These are phyloP conservation scores for Gossypium sturtianum DNA, from an alignment of 345 rosid genomes.

Conservation along the genomic window DNA sequence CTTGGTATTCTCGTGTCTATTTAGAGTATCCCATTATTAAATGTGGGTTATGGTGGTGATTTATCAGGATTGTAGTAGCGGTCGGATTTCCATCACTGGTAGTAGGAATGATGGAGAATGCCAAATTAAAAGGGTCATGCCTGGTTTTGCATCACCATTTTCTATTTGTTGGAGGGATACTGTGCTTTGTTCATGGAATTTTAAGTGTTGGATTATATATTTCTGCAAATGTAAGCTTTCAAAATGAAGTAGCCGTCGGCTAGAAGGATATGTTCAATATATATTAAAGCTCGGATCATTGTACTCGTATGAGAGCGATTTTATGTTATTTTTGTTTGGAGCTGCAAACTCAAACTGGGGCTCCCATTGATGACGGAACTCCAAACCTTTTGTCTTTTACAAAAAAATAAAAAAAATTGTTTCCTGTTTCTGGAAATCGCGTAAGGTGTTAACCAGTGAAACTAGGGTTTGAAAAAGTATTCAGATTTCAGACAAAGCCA, in stretches of 20 bases:
- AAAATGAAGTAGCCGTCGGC: not conserved
- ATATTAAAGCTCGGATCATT: no score
- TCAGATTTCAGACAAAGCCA: not conserved
- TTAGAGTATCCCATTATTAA: not conserved
- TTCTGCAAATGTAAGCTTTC: conserved; percentile 9
- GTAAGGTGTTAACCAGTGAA: not conserved
- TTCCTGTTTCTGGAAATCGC: not conserved
- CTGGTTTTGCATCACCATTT: conserved; percentile 9
- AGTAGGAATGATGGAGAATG: conserved; percentile 16
- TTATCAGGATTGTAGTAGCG: conserved; percentile 19
- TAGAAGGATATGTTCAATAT: not conserved
- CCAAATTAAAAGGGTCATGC: conserved; percentile 20
- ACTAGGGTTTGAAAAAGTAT: not conserved
- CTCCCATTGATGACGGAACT: no score
- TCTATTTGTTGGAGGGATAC: conserved; percentile 18
- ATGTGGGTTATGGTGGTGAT: not conserved
- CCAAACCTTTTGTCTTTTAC: no score
- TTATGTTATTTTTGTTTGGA: no score
- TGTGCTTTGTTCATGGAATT: conserved; percentile 22
- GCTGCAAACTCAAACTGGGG: no score
- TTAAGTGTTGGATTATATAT: conserved; percentile 9
- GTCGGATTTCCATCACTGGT: conserved; percentile 22
- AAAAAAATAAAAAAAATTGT: no score
- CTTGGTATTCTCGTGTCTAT: no score
- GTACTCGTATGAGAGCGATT: no score